Evolutionary conservation across 192 early-diverging fungal genomes (phyloP), one percentile per base, ranked within the genome.

Genomic region (Radiomyces spectabilis): DNA sequence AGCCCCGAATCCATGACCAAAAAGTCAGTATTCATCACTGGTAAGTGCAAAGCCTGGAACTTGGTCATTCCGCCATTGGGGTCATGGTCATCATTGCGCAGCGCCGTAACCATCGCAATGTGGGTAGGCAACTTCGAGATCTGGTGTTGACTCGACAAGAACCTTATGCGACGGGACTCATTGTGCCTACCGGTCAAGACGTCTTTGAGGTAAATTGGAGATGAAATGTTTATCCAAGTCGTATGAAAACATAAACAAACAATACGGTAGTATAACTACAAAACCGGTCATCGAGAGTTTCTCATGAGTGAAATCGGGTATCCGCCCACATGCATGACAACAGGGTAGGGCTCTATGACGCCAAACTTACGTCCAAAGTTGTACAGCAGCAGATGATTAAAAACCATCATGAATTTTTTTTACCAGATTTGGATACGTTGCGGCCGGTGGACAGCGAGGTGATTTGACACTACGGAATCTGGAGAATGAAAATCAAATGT

Each of bases 61-160:
- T 50, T 57, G 22, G 24, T 13, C 10, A 25, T 12, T 12, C 25
- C 43, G n/a, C 15, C 16, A 24, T 53, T 33, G 13, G 21, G 15
- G 38, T 51, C 35, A n/a, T n/a, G n/a, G n/a, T n/a, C n/a, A n/a
- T n/a, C n/a, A n/a, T n/a, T n/a, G n/a, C n/a, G n/a, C n/a, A n/a
- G n/a, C n/a, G n/a, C n/a, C n/a, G n/a, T n/a, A n/a, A n/a, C n/a
- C n/a, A n/a, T n/a, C n/a, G n/a, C n/a, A n/a, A n/a, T n/a, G n/a
- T n/a, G n/a, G n/a, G n/a, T 73, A 92, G 91, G 90, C 95, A 98
- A 69, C 74, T 98, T 38, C 80, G 93, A 26, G 93, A 98, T 63
- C 80, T 95, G 22, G 71, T 98, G 10, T 61, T 85, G 5, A 90
- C 93, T 41, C 87, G 89, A 3, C 75, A 75, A 24, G 71, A 54